These are phyloP conservation scores for Verticillium isaacii DNA, from an alignment of 2,329 filamentous ascomycete genomes.

Conservation along the genomic window DNA sequence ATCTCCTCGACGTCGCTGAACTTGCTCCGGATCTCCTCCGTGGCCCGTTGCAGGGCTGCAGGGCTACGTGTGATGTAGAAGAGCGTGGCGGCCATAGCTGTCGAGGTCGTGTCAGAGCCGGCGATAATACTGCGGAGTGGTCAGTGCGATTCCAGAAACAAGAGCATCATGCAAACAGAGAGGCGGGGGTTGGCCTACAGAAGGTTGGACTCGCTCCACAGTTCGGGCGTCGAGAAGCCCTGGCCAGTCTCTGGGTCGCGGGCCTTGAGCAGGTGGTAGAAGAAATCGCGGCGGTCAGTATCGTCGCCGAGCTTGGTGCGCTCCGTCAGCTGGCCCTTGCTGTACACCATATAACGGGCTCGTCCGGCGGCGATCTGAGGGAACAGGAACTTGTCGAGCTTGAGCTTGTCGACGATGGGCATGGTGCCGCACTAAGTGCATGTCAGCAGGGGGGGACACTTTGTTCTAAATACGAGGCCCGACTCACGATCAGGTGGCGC, in stretches of 20 bases:
- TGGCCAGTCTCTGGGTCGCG: constrained; percentile 66
- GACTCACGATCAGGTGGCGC: constrained; percentile 61
- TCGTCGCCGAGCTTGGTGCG: constrained; percentile 62
- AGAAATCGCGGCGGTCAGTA: constrained; percentile 68
- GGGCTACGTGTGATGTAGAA: constrained; percentile 58
- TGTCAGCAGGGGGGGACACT: constrained; percentile 6
- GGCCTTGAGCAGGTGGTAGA: constrained; percentile 69
- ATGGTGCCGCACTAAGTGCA: constrained; percentile 60
- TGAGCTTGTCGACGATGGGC: constrained; percentile 61
- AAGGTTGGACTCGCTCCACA: constrained; percentile 67
- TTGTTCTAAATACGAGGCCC: background rate
- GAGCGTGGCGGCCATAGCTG: constrained; percentile 57
- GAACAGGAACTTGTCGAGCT: constrained; percentile 65
- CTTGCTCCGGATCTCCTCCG: constrained; percentile 44
- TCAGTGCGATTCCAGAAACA: constrained; percentile 19
- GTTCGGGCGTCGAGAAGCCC: constrained; percentile 59
- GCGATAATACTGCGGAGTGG: constrained; percentile 48
- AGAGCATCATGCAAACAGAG: background rate
- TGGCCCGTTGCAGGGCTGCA: constrained; percentile 38
- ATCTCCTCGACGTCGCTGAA: constrained; percentile 53
- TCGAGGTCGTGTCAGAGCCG: constrained; percentile 68
- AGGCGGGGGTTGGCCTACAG: constrained; percentile 36
- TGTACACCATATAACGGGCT: constrained; percentile 67
- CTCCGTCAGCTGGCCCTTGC: constrained; percentile 60
- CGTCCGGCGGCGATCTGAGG: constrained; percentile 61